A percentile compares a stretch with the other conserved stretches of the same genome.
phyloP scores from a whole-genome alignment of 441 rosid genomes.

The Populus hybrid region DNA sequence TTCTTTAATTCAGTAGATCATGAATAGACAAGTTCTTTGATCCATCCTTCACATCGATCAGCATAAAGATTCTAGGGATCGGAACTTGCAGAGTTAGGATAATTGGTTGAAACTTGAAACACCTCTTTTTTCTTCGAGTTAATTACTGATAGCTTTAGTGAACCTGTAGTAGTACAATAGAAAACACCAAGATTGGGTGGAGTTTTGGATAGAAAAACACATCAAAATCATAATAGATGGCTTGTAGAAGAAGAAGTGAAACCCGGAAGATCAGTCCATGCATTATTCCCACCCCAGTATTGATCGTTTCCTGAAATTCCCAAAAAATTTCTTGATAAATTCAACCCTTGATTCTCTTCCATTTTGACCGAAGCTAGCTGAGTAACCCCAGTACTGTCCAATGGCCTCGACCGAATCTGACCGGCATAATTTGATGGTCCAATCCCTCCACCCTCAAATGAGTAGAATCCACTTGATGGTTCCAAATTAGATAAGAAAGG shows the following conservation, averaged over 20 bases:
- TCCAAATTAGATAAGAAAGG: constrained; percentile 51
- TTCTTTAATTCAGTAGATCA: constrained; percentile 14
- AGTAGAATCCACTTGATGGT: constrained; percentile 39
- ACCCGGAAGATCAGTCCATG: constrained; percentile 85
- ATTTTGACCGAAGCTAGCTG: constrained; percentile 54
- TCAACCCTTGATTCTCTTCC: constrained; percentile 56
- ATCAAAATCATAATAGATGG: constrained; percentile 42
- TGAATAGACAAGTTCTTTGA: constrained; percentile 2
- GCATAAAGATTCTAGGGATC: neutral
- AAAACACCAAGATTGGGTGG: neutral
- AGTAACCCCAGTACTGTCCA: constrained; percentile 33
- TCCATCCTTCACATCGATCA: neutral
- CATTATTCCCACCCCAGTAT: constrained; percentile 42
- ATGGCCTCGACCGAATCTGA: constrained; percentile 35
- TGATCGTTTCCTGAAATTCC: constrained; percentile 47
- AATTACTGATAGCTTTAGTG: neutral
- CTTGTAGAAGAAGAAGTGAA: constrained; percentile 59
- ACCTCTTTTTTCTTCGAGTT: neutral
- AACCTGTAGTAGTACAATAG: neutral
- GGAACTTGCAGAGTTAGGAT: neutral
- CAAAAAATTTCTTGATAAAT: constrained; percentile 51
- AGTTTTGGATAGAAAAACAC: neutral
- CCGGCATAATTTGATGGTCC: constrained; percentile 28
- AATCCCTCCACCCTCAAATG: constrained; percentile 42
- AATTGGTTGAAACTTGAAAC: neutral